Percentiles rank a stretch among this genome's conserved stretches.
Evolutionary conservation across 1,284 basidiomycete species (phyloP).

Genomic region (Mycocalia duriaeana): DNA sequence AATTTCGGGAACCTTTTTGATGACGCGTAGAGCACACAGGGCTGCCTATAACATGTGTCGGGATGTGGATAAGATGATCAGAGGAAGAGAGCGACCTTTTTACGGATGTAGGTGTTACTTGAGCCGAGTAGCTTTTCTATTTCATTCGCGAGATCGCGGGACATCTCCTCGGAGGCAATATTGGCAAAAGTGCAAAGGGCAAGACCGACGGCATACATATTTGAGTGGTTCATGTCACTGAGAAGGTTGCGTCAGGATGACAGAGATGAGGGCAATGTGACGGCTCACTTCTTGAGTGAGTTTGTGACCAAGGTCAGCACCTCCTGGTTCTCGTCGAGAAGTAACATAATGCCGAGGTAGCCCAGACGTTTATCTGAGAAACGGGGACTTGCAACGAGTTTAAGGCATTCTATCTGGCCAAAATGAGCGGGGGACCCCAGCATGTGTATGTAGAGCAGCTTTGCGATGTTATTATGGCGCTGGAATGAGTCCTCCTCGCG

Average conservation of each 20-base stretch:
- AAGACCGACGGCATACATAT: slow-evolving; percentile 98
- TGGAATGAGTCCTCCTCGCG: slow-evolving; percentile 93
- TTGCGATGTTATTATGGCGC: slow-evolving; percentile 96
- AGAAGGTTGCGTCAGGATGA: slow-evolving; percentile 8
- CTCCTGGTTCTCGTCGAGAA: slow-evolving; percentile 97
- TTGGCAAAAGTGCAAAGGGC: slow-evolving; percentile 98
- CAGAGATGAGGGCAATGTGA: slow-evolving; percentile 3
- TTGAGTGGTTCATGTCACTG: slow-evolving; percentile 99
- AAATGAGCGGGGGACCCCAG: slow-evolving; percentile 98
- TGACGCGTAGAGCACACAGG: slow-evolving; percentile 92
- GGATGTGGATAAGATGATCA: slow-evolving; percentile 5
- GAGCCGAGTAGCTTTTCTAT: slow-evolving; percentile 97
- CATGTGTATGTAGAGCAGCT: slow-evolving; percentile 99
- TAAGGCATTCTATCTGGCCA: slow-evolving; percentile 99
- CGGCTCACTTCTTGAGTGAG: slow-evolving; percentile 91
- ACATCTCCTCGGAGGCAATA: slow-evolving; percentile 99
- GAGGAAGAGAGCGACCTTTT: slow-evolving; percentile 65
- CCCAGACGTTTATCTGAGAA: slow-evolving; percentile 97
- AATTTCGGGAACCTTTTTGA: slow-evolving; percentile 96
- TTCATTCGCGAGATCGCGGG: slow-evolving; percentile 92
- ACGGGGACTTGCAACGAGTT: slow-evolving; percentile 95
- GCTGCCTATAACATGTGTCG: slow-evolving; percentile 62
- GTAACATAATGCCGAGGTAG: slow-evolving; percentile 96
- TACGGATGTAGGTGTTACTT: slow-evolving; percentile 97
- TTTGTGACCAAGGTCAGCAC: slow-evolving; percentile 97